A percentile compares a stretch with the other conserved stretches of the same genome.
These are phyloP conservation scores for Asterochloris sp. DNA, from an alignment of 139 green algal species.

Conservation along the genomic window DNA sequence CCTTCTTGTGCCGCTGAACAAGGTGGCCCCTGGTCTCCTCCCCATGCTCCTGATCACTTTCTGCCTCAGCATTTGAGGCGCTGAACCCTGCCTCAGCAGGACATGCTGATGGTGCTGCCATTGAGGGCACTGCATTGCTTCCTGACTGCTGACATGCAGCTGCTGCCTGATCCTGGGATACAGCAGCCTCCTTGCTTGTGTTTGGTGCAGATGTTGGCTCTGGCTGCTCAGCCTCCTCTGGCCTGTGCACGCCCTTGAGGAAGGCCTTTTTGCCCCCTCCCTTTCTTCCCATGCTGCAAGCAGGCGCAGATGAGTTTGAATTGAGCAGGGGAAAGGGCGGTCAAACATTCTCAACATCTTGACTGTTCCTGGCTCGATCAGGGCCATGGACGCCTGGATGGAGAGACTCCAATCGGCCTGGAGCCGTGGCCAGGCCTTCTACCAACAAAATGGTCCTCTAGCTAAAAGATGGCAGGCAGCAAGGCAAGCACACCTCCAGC, in stretches of 20 bases:
- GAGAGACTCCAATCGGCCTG: too few relatives aligned
- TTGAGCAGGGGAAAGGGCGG: too few relatives aligned
- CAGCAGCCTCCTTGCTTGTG: too few relatives aligned
- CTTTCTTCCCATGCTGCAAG: conserved; percentile 40
- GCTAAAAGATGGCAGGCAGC: too few relatives aligned
- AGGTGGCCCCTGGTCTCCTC: conserved; percentile 61
- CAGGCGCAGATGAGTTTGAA: not conserved
- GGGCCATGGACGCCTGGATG: too few relatives aligned
- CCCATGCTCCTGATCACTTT: not conserved
- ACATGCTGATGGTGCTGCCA: not conserved
- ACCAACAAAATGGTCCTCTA: too few relatives aligned
- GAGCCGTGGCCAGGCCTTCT: too few relatives aligned
- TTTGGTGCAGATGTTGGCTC: too few relatives aligned
- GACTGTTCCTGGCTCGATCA: too few relatives aligned
- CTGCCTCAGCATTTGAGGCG: not conserved
- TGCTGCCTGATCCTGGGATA: too few relatives aligned
- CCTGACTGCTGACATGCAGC: not conserved
- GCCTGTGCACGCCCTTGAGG: conserved; percentile 29
- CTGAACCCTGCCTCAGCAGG: not conserved
- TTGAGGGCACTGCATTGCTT: not conserved
- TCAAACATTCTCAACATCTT: too few relatives aligned
- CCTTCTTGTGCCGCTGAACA: conserved; percentile 74
- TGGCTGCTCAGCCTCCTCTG: not conserved
- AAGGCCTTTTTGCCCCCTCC: conserved; percentile 40
- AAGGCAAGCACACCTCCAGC: too few relatives aligned